Conservation (phyloP, 306 rosid species). For the Pterocarpus macrocarpus region DNA sequence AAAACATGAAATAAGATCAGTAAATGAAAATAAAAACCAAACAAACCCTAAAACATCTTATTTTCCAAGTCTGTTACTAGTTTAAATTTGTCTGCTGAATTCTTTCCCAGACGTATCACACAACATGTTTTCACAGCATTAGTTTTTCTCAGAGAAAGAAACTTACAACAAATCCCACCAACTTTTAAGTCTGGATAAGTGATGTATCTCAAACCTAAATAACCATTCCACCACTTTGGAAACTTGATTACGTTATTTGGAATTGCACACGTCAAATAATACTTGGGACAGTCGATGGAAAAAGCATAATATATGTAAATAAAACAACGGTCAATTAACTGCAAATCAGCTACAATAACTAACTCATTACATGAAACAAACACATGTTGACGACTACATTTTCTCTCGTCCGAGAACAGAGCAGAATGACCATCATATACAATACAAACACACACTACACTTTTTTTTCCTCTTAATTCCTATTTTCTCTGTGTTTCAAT, state of each 20-base stretch:
- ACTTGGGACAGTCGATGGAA: background rate
- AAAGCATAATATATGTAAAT: background rate
- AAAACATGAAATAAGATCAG: too few relatives aligned
- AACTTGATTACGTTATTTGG: background rate
- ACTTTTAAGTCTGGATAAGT: background rate
- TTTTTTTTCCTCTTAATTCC: constrained; percentile 31
- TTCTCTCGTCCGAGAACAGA: constrained; percentile 13
- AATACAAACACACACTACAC: constrained; percentile 47
- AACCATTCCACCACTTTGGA: background rate
- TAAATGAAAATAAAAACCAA: too few relatives aligned
- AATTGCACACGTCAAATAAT: constrained; percentile 20
- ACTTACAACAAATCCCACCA: background rate
- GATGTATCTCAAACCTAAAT: too few relatives aligned
- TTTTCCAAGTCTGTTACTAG: background rate
- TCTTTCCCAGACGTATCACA: background rate
- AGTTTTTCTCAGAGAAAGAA: background rate
- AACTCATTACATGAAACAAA: constrained; percentile 28
- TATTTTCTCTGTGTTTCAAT: constrained; percentile 31
- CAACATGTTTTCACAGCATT: background rate
- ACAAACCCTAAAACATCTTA: background rate
- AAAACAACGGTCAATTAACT: constrained; percentile 6
- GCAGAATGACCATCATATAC: constrained; percentile 45
- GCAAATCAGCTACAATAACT: constrained; percentile 19
- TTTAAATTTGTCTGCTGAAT: background rate
- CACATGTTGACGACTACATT: constrained; percentile 28